Base-by-base conservation (phyloP, 1,284 basidiomycete species). In the Cystobasidium slooffiae region DNA sequence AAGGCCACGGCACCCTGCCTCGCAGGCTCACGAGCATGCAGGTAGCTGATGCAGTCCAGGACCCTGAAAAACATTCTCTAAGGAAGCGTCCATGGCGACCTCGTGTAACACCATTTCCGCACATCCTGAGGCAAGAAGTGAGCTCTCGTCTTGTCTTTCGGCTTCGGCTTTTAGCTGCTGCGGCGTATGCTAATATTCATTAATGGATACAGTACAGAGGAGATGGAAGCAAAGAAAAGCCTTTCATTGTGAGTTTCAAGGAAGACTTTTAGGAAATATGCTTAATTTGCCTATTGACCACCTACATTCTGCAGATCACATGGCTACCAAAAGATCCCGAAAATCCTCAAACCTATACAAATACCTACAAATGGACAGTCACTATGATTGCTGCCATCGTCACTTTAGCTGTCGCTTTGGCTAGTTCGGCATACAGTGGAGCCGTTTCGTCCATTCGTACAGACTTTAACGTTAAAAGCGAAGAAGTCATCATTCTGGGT, bases 321-420 rank as follows among this genome's bases (percentile, higher is more conserved):
- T 73, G 70, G 70, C 62, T 65, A 8, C 22, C 47, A 24, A 43
- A 73, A 7, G 70, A 73, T 66, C 70, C 70, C 10, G 70, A 73
- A 43, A 73, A 73, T 44, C 70, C 70, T 9, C 70, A 73, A 59
- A 73, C 70, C 18, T 73, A 65, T 53, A 22, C 47, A 24, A 53
- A 56, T 12, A 10, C 49, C 31, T 73, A 73, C 63, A 73, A 73
- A 59, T 73, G 70, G 70, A 66, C 41, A 12, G 63, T 73, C 24
- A 68, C 59, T 12, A 64, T 63, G 59, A 68, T 80, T 47, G 79
- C 80, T 63, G 78, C 80, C 59, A 58, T 81, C 52, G 76, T 77
- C 8, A 81, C 80, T 3, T 76, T 81, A 1, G 79, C 79, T 6
- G 86, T 89, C 4, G 88, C 88, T 0, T 89, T 80, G 37, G 78